Conservation (phyloP, 805 yeast species). For the Clavispora asparagi region DNA sequence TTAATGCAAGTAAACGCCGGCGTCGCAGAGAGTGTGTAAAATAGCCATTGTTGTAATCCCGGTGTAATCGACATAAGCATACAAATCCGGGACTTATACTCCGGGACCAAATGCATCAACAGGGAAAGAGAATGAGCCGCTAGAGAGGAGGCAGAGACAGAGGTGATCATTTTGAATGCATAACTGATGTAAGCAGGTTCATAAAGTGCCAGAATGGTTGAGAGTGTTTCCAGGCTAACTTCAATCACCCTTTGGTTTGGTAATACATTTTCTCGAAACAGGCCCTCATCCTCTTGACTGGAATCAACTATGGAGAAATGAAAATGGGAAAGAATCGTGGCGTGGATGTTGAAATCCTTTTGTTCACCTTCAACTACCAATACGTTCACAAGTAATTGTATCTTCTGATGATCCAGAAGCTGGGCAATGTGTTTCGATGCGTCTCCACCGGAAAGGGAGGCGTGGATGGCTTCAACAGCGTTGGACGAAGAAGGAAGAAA, state of each 20-base stretch:
- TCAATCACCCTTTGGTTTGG: neutral
- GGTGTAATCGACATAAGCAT: conserved; percentile 40
- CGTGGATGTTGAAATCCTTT: conserved; percentile 1
- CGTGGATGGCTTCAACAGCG: neutral
- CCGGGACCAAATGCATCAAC: conserved; percentile 34
- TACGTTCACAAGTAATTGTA: neutral
- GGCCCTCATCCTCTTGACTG: conserved; percentile 2
- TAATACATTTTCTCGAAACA: neutral
- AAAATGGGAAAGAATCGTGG: conserved; percentile 3
- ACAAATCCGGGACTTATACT: conserved; percentile 31
- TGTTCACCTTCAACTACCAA: neutral
- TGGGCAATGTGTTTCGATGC: neutral
- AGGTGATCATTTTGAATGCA: conserved; percentile 1
- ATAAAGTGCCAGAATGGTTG: conserved; percentile 1
- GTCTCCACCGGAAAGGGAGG: neutral
- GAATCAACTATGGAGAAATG: neutral
- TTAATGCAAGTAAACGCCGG: conserved; percentile 13
- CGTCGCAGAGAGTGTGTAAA: conserved; percentile 17
- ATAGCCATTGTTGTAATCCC: conserved; percentile 29
- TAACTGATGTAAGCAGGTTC: conserved; percentile 4
- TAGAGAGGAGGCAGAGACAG: neutral
- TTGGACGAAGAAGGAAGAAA: neutral
- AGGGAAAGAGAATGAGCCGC: conserved; percentile 20
- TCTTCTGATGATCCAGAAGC: neutral
- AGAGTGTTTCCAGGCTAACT: neutral